Conservation (phyloP, 176 grass and related monocot genomes). For the Melocanna baccifera region DNA sequence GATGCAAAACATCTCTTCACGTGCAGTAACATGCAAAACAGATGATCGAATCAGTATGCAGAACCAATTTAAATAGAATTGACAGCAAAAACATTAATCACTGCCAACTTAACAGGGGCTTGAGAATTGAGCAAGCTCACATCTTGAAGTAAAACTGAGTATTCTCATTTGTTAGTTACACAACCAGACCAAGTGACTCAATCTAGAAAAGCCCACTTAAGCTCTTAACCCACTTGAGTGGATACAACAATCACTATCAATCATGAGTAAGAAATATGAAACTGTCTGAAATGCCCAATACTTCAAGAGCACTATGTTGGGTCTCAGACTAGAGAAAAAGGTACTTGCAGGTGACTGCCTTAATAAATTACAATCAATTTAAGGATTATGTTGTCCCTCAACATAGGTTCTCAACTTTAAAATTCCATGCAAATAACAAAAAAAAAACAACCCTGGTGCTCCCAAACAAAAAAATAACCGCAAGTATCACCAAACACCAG, state of each 20-base stretch:
- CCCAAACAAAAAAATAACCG: neutral
- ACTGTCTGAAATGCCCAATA: slow-evolving; percentile 1
- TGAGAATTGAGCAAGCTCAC: neutral
- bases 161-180: neutral
- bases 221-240: neutral
- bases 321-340: neutral
- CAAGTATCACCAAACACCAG: neutral
- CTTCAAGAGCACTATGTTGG: neutral
- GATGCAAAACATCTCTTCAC: neutral
- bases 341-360: neutral
- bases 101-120: neutral
- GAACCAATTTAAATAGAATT: neutral
- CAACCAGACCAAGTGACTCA: neutral
- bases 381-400: neutral
- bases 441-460: neutral
- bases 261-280: neutral
- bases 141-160: neutral
- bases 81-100: neutral
- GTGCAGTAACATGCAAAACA: neutral
- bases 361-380: neutral
- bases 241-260: neutral
- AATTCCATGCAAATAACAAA: neutral
- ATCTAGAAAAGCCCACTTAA: neutral
- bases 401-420: neutral
- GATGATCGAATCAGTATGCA: neutral